These are phyloP conservation scores for Fusarium sp. DNA, from an alignment of 2,329 filamentous ascomycete genomes.

Conservation along the genomic window DNA sequence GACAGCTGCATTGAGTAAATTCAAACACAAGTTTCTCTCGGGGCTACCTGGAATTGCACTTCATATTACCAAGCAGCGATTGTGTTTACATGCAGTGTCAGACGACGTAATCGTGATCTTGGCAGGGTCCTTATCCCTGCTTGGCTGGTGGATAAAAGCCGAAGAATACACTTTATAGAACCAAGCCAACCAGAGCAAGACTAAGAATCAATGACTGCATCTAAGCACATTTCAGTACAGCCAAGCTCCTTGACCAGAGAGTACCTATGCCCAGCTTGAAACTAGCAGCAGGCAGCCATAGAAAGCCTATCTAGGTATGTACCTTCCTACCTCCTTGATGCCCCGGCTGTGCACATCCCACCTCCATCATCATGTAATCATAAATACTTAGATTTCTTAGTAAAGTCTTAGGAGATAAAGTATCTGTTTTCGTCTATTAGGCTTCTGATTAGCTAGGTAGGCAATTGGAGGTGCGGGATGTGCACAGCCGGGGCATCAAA, in stretches of 20 bases:
- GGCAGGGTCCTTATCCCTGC: not conserved
- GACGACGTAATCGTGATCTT: not conserved
- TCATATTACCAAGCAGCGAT: not conserved
- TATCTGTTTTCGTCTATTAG: no score
- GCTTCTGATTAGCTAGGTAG: no score
- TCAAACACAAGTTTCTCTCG: not conserved
- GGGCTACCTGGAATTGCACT: not conserved
- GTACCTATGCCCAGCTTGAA: not conserved
- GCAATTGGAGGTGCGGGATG: no score
- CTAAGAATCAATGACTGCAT: not conserved
- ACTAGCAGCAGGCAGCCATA: slow-evolving; percentile 4
- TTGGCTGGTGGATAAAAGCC: not conserved
- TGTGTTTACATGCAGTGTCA: not conserved
- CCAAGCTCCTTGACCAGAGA: not conserved
- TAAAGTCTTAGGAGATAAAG: no score
- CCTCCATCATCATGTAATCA: no score
- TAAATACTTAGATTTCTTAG: no score
- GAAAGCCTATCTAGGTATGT: not conserved
- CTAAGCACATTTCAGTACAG: not conserved
- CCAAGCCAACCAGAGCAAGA: not conserved
- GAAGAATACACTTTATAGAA: not conserved
- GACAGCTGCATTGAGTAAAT: not conserved
- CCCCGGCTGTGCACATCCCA: no score
- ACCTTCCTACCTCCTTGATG: not conserved
- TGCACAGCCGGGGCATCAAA: no score